Conservation (phyloP, 2,329 filamentous ascomycete genomes). For the Juglanconis juglandina region DNA sequence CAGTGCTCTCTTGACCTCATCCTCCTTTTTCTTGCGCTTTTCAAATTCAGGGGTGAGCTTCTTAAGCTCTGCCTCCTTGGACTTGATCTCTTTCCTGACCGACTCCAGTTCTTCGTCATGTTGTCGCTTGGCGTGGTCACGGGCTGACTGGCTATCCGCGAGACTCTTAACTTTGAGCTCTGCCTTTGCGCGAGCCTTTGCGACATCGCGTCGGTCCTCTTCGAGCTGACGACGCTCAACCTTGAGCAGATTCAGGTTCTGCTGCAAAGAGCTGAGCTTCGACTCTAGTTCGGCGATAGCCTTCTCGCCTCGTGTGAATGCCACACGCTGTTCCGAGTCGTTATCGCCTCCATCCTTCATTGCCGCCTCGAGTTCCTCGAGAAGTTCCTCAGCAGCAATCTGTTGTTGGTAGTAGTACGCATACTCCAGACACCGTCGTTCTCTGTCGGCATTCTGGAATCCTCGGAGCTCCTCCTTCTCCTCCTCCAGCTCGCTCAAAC, state of each 20-base stretch:
- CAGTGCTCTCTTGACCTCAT: conserved; percentile 65
- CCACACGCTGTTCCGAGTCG: conserved; percentile 74
- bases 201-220: conserved; percentile 79
- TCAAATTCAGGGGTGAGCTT: conserved; percentile 75
- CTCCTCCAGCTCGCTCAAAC: conserved; percentile 84
- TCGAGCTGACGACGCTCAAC: conserved; percentile 86
- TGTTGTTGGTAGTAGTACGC: conserved; percentile 91
- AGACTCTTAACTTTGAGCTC: conserved; percentile 82
- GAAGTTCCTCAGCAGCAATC: conserved; percentile 68
- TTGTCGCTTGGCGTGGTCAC: conserved; percentile 68
- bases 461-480: conserved; percentile 94
- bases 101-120: conserved; percentile 70
- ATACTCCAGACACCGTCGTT: conserved; percentile 88
- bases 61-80: conserved; percentile 73
- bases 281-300: conserved; percentile 72
- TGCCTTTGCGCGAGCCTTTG: conserved; percentile 75
- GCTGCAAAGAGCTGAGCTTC: conserved; percentile 74
- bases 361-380: conserved; percentile 79
- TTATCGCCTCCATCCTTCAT: conserved; percentile 80
- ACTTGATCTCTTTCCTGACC: conserved; percentile 69
- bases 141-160: conserved; percentile 74
- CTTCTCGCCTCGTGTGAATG: conserved; percentile 75
- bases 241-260: conserved; percentile 78
- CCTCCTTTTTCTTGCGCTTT: conserved; percentile 69
- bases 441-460: conserved; percentile 92